A percentile compares a stretch with the other conserved stretches of the same genome.
Evolutionary conservation across 805 yeast species (phyloP).

Genomic region (Yarrowia divulgata): DNA sequence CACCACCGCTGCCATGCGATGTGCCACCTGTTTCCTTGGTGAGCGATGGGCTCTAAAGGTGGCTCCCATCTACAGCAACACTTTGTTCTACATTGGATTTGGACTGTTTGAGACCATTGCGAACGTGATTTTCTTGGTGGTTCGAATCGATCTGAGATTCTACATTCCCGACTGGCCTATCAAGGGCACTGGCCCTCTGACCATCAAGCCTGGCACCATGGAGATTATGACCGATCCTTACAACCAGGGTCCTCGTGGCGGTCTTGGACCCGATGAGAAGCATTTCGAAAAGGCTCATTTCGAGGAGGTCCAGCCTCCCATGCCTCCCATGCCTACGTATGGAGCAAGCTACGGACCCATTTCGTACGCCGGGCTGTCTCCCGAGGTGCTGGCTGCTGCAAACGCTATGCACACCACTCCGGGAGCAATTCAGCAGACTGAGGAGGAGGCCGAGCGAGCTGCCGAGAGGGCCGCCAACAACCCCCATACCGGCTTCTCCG

Average conservation of each 20-base stretch:
- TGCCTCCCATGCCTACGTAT: conserved; percentile 28
- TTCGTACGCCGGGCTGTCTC: conserved; percentile 27
- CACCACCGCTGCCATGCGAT: conserved; percentile 32
- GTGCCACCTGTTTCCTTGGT: conserved; percentile 35
- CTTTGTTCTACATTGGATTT: conserved; percentile 68
- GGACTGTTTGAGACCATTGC: conserved; percentile 70
- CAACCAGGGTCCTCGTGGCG: background rate
- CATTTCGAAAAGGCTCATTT: conserved; percentile 24
- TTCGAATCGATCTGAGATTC: conserved; percentile 79
- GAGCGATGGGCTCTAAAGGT: conserved; percentile 22
- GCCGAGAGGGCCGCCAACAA: conserved; percentile 16
- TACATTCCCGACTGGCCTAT: conserved; percentile 74
- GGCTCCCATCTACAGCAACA: conserved; percentile 13
- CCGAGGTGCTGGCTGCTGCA: conserved; percentile 25
- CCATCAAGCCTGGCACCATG: conserved; percentile 61
- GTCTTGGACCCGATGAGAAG: conserved; percentile 9
- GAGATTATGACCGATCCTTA: conserved; percentile 45
- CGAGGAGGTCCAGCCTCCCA: conserved; percentile 30
- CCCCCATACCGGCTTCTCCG: conserved; percentile 25
- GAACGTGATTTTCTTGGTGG: conserved; percentile 62
- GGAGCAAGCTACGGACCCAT: conserved; percentile 15
- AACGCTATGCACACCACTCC: conserved; percentile 27
- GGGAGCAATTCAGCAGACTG: conserved; percentile 1
- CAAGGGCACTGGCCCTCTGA: conserved; percentile 42
- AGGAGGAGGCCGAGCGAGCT: conserved; percentile 5